Conservation (phyloP, 2,329 filamentous ascomycete genomes). For the Paecilomyces fulvus region DNA sequence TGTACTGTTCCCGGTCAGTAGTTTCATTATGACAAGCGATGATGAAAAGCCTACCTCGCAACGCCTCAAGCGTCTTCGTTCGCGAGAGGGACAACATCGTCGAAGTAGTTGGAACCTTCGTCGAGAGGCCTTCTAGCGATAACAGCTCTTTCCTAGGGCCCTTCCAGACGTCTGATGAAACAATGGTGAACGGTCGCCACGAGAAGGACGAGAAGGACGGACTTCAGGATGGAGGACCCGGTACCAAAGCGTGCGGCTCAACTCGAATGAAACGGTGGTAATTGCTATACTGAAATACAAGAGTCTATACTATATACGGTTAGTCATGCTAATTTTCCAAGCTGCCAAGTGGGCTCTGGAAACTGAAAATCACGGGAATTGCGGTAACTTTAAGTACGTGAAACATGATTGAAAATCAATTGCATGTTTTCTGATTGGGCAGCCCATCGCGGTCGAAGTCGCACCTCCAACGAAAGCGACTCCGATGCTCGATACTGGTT, state of each 20-base stretch:
- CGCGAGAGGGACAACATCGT: conserved; percentile 19
- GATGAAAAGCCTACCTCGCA: conserved; percentile 15
- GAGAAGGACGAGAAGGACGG: neutral
- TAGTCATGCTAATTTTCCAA: neutral
- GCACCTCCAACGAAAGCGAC: neutral
- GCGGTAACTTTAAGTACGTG: neutral
- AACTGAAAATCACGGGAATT: neutral
- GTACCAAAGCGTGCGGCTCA: neutral
- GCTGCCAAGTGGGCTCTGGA: neutral
- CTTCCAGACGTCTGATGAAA: neutral
- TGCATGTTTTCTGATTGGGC: neutral
- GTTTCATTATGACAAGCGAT: conserved; percentile 4
- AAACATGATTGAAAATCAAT: neutral
- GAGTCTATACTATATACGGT: neutral
- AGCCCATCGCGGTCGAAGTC: neutral
- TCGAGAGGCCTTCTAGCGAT: conserved; percentile 2
- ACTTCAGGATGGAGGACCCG: neutral
- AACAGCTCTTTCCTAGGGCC: neutral
- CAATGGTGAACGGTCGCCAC: neutral
- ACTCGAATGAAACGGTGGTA: neutral
- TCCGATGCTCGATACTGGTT: neutral
- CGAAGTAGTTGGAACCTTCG: neutral
- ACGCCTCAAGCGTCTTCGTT: conserved; percentile 18
- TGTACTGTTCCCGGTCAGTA: conserved; percentile 19
- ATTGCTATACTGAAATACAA: neutral